phyloP scores from a whole-genome alignment of 2,329 filamentous ascomycete species.

The Lachnellula suecica region DNA sequence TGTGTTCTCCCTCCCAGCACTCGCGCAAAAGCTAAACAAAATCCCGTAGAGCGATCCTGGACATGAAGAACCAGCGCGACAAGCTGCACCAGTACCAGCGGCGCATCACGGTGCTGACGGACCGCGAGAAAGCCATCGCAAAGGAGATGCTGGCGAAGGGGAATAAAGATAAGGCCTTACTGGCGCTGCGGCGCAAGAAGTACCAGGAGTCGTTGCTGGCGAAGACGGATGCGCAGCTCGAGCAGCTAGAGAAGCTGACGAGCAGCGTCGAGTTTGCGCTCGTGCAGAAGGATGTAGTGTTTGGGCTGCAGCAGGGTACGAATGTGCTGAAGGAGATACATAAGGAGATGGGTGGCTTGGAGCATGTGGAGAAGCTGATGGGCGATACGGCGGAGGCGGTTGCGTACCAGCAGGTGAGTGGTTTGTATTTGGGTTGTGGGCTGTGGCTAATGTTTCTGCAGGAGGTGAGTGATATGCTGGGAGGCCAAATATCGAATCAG shows the following conservation, averaged over 20 bases:
- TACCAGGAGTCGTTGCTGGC: conserved; percentile 88
- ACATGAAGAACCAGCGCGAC: conserved; percentile 97
- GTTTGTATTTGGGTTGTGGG: background rate
- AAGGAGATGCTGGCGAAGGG: conserved; percentile 76
- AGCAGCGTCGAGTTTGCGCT: conserved; percentile 91
- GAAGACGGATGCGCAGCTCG: conserved; percentile 92
- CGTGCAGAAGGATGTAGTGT: conserved; percentile 95
- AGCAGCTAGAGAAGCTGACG: conserved; percentile 86
- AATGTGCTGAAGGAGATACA: conserved; percentile 88
- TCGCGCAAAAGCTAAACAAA: background rate
- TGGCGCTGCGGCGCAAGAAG: conserved; percentile 91
- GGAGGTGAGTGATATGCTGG: conserved; percentile 92
- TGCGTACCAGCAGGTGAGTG: conserved; percentile 79
- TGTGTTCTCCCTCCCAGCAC: conserved; percentile 41
- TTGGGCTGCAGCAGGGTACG: conserved; percentile 88
- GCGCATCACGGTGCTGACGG: conserved; percentile 81
- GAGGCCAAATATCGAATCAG: conserved; percentile 83
- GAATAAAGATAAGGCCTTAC: conserved; percentile 78
- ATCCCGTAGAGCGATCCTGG: conserved; percentile 90
- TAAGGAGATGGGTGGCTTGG: conserved; percentile 91
- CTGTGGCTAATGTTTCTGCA: conserved; percentile 37
- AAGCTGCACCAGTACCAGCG: conserved; percentile 95
- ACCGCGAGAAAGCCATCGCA: conserved; percentile 84
- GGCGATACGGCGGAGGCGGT: conserved; percentile 87
- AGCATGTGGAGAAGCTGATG: conserved; percentile 93